These are phyloP conservation scores for Bipolaris oryzae DNA, from an alignment of 2,329 filamentous ascomycete species.

Conservation along the genomic window DNA sequence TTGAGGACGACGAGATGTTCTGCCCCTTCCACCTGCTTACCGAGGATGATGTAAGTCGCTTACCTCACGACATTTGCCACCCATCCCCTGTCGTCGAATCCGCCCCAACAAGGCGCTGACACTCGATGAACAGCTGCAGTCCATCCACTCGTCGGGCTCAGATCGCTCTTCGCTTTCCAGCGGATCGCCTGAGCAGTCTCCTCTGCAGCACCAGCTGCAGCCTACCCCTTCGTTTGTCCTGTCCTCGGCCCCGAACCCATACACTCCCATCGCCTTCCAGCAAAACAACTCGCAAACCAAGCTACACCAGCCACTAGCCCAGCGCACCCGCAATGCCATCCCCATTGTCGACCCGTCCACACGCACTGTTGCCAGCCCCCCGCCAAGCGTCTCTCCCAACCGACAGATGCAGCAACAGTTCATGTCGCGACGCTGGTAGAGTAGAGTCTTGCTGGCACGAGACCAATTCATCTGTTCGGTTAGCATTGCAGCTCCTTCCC, in stretches of 20 bases:
- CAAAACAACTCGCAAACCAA: conserved; percentile 65
- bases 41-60: conserved; percentile 78
- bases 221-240: conserved; percentile 75
- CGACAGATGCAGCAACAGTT: conserved; percentile 65
- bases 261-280: conserved; percentile 67
- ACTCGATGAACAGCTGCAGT: conserved; percentile 70
- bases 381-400: conserved; percentile 71
- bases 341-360: conserved; percentile 97
- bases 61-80: conserved; percentile 31
- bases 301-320: conserved; percentile 87
- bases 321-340: conserved; percentile 91
- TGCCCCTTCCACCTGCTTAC: conserved; percentile 86
- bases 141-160: conserved; percentile 85
- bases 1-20: conserved; percentile 96
- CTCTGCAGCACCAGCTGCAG: conserved; percentile 80
- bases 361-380: conserved; percentile 87
- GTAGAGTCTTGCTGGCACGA: conserved; percentile 38
- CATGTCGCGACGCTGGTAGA: conserved; percentile 56
- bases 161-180: conserved; percentile 95
- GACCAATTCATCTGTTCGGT: conserved; percentile 40
- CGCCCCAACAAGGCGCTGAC: conserved; percentile 39
- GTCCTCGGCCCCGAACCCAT: conserved; percentile 64
- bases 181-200: conserved; percentile 89
- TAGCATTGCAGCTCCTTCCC: conserved; percentile 46
- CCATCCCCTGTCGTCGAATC: conserved; percentile 30